phyloP scores from a whole-genome alignment of 257 asterid species.

The Ilex aquifolium region DNA sequence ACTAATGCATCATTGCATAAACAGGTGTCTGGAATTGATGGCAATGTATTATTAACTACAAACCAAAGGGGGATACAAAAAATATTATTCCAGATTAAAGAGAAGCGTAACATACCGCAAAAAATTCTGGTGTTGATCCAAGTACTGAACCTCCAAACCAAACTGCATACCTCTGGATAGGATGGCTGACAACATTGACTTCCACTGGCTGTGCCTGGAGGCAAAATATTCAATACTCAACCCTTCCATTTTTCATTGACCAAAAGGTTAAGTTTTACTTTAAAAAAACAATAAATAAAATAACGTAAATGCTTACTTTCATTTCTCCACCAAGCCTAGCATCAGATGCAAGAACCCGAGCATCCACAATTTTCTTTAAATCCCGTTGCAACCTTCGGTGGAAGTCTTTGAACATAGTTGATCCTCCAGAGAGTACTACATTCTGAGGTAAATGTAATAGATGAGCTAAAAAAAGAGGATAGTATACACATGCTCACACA shows the following conservation, averaged over 20 bases:
- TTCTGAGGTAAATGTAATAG: conserved; percentile 48
- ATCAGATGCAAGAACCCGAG: conserved; percentile 67
- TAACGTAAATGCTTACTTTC: conserved; percentile 36
- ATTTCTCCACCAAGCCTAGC: conserved; percentile 57
- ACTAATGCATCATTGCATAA: neutral
- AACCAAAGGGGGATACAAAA: neutral
- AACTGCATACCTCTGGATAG: conserved; percentile 91
- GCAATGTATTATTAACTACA: neutral
- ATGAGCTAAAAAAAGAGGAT: neutral
- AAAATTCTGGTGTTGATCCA: conserved; percentile 93
- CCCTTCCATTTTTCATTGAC: neutral
- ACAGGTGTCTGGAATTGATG: neutral
- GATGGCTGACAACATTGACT: conserved; percentile 90
- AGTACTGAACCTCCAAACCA: conserved; percentile 99
- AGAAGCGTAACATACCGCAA: conserved; percentile 54
- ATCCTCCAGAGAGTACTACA: conserved; percentile 89
- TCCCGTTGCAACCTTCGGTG: conserved; percentile 83
- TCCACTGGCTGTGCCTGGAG: conserved; percentile 82
- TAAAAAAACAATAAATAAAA: neutral
- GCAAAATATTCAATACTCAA: conserved; percentile 18
- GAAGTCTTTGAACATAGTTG: conserved; percentile 97
- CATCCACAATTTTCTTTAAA: conserved; percentile 81
- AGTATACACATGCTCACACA: too few relatives aligned
- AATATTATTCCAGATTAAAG: too few relatives aligned
- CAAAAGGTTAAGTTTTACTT: too few relatives aligned